These are phyloP conservation scores for Liquidambar formosana DNA, from an alignment of 164 flowering plant species.

Conservation along the genomic window DNA sequence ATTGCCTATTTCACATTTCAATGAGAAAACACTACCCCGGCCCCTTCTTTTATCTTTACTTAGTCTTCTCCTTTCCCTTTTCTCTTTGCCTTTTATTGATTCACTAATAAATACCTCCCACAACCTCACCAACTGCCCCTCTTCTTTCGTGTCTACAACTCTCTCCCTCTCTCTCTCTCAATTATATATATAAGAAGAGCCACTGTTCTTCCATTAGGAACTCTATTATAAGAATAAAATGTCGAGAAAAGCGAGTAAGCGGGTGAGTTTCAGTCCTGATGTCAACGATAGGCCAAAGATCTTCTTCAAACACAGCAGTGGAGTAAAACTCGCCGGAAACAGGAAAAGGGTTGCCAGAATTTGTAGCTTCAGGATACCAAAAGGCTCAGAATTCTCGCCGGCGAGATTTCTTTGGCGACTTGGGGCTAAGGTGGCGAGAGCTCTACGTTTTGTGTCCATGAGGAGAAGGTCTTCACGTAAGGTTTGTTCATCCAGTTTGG, in stretches of 20 bases:
- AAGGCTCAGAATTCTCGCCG: constrained; percentile 28
- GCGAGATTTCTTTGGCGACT: constrained; percentile 36
- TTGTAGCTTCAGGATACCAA: constrained; percentile 31
- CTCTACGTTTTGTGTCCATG: constrained; percentile 31
- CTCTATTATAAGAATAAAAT: constrained; percentile 11
- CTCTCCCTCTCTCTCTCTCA: background rate
- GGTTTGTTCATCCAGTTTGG: constrained; percentile 36
- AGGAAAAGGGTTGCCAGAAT: constrained; percentile 25
- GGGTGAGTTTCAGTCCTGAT: constrained; percentile 42
- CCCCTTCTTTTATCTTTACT: constrained; percentile 38
- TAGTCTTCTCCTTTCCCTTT: constrained; percentile 8
- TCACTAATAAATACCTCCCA: constrained; percentile 21
- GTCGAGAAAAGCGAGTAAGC: constrained; percentile 38
- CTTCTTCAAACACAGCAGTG: constrained; percentile 23
- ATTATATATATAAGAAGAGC: too few species aligned
- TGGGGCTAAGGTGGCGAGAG: constrained; percentile 39
- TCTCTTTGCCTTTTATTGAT: constrained; percentile 2
- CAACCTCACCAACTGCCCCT: constrained; percentile 5
- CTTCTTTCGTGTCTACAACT: background rate
- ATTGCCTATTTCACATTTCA: constrained; percentile 7
- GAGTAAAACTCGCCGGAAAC: constrained; percentile 19
- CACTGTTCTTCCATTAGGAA: background rate
- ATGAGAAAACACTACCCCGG: background rate
- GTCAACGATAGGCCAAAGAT: constrained; percentile 25
- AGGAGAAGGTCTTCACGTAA: constrained; percentile 35